Conservation (phyloP, 2,329 filamentous ascomycete species). For the Talaromyces sp. region DNA sequence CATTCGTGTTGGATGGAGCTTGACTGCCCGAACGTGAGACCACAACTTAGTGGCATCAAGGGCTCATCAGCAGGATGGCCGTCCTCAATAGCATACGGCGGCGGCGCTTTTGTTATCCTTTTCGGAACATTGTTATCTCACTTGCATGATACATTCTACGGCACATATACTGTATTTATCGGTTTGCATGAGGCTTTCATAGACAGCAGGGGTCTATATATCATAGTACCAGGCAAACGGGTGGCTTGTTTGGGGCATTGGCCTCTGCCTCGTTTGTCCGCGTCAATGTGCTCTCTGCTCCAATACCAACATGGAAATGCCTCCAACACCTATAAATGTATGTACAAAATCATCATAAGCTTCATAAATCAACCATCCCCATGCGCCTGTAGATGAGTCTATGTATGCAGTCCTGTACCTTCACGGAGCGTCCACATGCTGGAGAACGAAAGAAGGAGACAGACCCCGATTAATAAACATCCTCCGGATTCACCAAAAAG, state of each 20-base stretch:
- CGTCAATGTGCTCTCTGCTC: background rate
- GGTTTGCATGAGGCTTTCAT: background rate
- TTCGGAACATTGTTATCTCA: background rate
- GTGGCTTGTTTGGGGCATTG: background rate
- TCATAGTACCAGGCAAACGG: background rate
- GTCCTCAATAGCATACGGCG: background rate
- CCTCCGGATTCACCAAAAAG: slow-evolving; percentile 71
- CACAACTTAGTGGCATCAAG: background rate
- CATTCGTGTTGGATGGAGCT: slow-evolving; percentile 31
- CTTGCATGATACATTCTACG: background rate
- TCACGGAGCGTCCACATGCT: background rate
- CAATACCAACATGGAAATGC: background rate
- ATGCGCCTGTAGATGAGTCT: background rate
- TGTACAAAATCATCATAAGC: background rate
- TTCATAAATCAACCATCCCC: background rate
- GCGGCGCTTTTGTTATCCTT: background rate
- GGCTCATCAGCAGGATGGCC: background rate
- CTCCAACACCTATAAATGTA: slow-evolving; percentile 6
- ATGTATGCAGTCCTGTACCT: background rate
- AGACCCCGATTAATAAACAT: slow-evolving; percentile 58
- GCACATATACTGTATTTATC: background rate
- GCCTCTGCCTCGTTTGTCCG: background rate
- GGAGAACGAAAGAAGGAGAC: background rate
- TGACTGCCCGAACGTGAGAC: slow-evolving; percentile 30
- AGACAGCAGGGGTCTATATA: background rate